Evolutionary conservation across 2,329 filamentous ascomycete genomes (phyloP).

Genomic region (Zelopaecilomyces penicillatus): DNA sequence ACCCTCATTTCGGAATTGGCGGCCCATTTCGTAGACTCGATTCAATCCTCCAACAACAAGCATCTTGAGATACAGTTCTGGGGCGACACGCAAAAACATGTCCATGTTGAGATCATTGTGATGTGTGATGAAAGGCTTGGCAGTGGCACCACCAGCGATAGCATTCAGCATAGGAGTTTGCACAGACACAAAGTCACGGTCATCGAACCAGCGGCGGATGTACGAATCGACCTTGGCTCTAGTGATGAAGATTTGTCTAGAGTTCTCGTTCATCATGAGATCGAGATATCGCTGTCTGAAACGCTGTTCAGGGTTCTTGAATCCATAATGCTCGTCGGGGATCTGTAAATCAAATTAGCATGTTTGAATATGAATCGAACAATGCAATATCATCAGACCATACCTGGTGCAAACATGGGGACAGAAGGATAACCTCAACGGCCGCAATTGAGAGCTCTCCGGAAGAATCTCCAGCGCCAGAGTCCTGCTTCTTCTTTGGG

Average conservation of each 20-base stretch:
- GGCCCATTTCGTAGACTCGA: slow-evolving; percentile 90
- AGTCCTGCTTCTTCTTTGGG: slow-evolving; percentile 79
- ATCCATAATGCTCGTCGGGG: slow-evolving; percentile 84
- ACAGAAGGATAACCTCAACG: slow-evolving; percentile 72
- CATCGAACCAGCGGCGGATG: slow-evolving; percentile 82
- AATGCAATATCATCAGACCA: slow-evolving; percentile 17
- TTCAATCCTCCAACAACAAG: slow-evolving; percentile 87
- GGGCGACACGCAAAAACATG: slow-evolving; percentile 89
- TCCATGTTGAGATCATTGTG: slow-evolving; percentile 96
- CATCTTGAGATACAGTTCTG: slow-evolving; percentile 96
- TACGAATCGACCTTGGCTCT: slow-evolving; percentile 82
- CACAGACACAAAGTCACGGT: slow-evolving; percentile 82
- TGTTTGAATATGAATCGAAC: slow-evolving; percentile 27
- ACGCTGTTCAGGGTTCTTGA: slow-evolving; percentile 90
- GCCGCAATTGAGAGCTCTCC: slow-evolving; percentile 95
- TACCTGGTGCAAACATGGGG: slow-evolving; percentile 71
- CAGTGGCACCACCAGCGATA: slow-evolving; percentile 91
- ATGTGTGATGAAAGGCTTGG: slow-evolving; percentile 85
- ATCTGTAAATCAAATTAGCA: slow-evolving; percentile 30
- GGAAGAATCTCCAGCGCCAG: slow-evolving; percentile 50
- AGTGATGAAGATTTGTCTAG: slow-evolving; percentile 74
- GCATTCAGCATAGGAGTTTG: slow-evolving; percentile 97
- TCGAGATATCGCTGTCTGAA: slow-evolving; percentile 92
- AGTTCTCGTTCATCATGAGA: slow-evolving; percentile 90
- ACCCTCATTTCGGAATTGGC: slow-evolving; percentile 91